A percentile compares a stretch with the other conserved stretches of the same genome.
Conservation (phyloP, 345 rosid species). For the Atalantia buxifolia region DNA sequence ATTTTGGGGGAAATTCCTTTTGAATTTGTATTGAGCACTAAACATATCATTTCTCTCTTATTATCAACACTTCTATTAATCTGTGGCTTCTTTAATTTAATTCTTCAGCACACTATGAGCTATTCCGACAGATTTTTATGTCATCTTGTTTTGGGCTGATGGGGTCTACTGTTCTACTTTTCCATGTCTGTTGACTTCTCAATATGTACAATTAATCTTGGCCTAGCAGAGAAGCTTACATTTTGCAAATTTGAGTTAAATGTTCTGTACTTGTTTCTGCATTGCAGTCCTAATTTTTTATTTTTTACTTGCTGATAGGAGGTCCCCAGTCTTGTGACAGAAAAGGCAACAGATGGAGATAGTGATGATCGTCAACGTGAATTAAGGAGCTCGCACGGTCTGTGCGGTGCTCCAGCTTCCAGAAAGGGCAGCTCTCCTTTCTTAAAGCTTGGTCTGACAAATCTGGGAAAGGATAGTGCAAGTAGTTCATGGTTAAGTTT, state of each 20-base stretch:
- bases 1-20: neutral
- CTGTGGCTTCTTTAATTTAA: neutral
- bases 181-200: neutral
- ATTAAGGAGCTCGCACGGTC: conserved; percentile 1
- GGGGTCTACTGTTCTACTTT: neutral
- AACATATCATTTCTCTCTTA: neutral
- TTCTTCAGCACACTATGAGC: neutral
- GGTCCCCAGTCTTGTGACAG: conserved; percentile 22
- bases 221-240: neutral
- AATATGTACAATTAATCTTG: neutral
- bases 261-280: neutral
- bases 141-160: neutral
- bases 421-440: conserved; percentile 23
- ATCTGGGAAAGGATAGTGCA: conserved; percentile 39
- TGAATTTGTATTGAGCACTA: neutral
- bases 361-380: conserved; percentile 29
- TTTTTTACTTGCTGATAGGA: conserved; percentile 40
- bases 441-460: conserved; percentile 29
- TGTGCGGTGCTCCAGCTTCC: conserved; percentile 9
- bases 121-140: neutral
- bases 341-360: conserved; percentile 26
- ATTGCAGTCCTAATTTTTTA: conserved; percentile 7
- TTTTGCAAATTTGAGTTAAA: neutral
- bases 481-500: conserved; percentile 75
- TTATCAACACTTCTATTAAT: neutral